Conservation (phyloP, 2,329 filamentous ascomycete species). For the Plectosphaerella plurivora region DNA sequence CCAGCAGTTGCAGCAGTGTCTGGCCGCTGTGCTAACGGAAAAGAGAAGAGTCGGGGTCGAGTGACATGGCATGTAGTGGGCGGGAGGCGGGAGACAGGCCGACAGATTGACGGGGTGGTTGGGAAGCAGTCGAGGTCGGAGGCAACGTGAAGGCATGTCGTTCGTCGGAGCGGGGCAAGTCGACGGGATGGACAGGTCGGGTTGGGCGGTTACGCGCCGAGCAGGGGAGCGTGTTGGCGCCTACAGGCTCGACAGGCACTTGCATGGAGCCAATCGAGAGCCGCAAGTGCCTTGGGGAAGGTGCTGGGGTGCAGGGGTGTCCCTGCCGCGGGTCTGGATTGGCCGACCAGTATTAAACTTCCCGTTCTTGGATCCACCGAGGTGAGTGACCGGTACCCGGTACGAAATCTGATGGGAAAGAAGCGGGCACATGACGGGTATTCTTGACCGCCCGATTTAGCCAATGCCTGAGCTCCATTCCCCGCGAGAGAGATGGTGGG, state of each 20-base stretch:
- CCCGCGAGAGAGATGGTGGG: too few species aligned
- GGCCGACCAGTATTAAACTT: slow-evolving; percentile 9
- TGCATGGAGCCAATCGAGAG: slow-evolving; percentile 15
- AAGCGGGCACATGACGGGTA: too few species aligned
- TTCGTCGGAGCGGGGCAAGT: slow-evolving; percentile 4
- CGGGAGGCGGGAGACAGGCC: background rate
- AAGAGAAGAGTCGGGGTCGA: background rate
- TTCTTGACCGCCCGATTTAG: too few species aligned
- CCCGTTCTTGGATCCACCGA: slow-evolving; percentile 5
- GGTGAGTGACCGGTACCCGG: background rate
- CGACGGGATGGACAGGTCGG: background rate
- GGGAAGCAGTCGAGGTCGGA: background rate
- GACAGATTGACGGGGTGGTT: background rate
- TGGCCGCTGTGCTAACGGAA: background rate
- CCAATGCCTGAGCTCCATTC: too few species aligned
- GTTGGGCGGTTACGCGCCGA: slow-evolving; percentile 15
- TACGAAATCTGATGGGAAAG: background rate
- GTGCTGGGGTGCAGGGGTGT: slow-evolving; percentile 8
- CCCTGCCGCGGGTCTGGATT: slow-evolving; percentile 4
- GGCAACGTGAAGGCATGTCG: background rate
- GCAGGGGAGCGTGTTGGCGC: slow-evolving; percentile 13
- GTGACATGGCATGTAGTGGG: background rate
- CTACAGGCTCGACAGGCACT: slow-evolving; percentile 8
- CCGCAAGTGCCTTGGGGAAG: slow-evolving; percentile 14
- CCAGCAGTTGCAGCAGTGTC: background rate